Conservation (phyloP, 768 basidiomycete species). For the Astraeus odoratus region DNA sequence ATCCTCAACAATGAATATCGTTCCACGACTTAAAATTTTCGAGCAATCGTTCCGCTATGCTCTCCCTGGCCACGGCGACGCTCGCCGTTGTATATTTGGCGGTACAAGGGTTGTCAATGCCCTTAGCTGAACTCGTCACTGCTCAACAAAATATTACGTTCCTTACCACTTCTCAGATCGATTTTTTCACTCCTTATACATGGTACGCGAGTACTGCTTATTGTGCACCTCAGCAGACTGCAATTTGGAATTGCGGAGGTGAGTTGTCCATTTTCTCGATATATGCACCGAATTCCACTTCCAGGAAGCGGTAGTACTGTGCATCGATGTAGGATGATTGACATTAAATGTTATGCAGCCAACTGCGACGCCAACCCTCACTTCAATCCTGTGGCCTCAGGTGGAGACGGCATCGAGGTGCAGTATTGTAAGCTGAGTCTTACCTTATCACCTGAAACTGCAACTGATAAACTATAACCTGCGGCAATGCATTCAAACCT, state of each 20-base stretch:
- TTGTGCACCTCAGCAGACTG: slow-evolving; percentile 36
- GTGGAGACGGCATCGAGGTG: slow-evolving; percentile 35
- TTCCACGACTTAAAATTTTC: too few relatives aligned
- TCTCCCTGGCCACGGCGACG: too few relatives aligned
- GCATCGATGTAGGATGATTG: background rate
- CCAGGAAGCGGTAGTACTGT: background rate
- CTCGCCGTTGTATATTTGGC: too few relatives aligned
- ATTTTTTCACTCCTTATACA: slow-evolving; percentile 40
- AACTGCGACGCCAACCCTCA: slow-evolving; percentile 41
- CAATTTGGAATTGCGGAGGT: slow-evolving; percentile 53
- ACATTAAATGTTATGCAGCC: slow-evolving; percentile 19
- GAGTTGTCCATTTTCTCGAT: slow-evolving; percentile 13
- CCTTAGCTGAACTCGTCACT: too few relatives aligned
- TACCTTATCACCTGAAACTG: background rate
- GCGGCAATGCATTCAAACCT: too few relatives aligned
- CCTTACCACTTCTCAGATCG: slow-evolving; percentile 35
- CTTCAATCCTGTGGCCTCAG: slow-evolving; percentile 43
- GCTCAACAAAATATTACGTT: slow-evolving; percentile 34
- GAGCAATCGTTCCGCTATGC: too few relatives aligned
- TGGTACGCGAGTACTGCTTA: slow-evolving; percentile 46
- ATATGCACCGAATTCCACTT: too few relatives aligned
- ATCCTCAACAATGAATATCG: too few relatives aligned
- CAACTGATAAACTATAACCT: too few relatives aligned
- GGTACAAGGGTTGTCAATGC: too few relatives aligned
- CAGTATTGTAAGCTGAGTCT: slow-evolving; percentile 36